Evolutionary conservation across 805 yeast genomes (phyloP), one percentile per base, ranked within the genome.

Genomic region (Dipodascus geniculatus): DNA sequence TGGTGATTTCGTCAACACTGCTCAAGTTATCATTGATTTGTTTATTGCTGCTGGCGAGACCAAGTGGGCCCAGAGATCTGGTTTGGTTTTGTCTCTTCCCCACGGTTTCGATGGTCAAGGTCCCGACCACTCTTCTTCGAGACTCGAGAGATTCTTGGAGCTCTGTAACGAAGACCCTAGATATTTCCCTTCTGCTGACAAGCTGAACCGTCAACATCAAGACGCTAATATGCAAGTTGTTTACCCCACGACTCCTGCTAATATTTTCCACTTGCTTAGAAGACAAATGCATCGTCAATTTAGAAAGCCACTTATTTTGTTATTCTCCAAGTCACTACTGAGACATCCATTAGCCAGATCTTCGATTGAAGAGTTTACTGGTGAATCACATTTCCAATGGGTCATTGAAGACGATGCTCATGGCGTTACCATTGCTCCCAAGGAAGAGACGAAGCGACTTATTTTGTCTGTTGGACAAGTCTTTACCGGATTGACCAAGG

Each of bases 61-160:
- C 61, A 93, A 93, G 76, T 93, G 99, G 99, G 86, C 87, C 70
- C 99, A 93, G 79, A 86, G 99, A 74, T 87, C 96, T 14, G 99
- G 99, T 70, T 69, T 93, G 56, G 96, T 93, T 42, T 74, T 93
- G 63, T 87, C 97, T 2, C 79, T 93, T 72, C 99, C 99, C 55
- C 99, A 93, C 70, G 99, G 99, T 75, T 93, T 90, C 71, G 99
- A 93, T 70, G 99, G 99, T 61, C 99, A 93, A 77, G 99, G 99
- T 66, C 98, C 99, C 61, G 99, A 93, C 77, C 99, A 93, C 74
- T 93, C 99, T 23, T 87, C 96, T 54, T 98, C 96, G 65, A 85
- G 98, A 79, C 73, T 93, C 53, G 99, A 93, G 77, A 84, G 99
- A 77, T 93, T 89, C 75, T 78, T 93, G 72, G 96, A 87, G 76